These are phyloP conservation scores for Penicillium occitanis DNA, from an alignment of 2,329 filamentous ascomycete genomes.

Conservation along the genomic window DNA sequence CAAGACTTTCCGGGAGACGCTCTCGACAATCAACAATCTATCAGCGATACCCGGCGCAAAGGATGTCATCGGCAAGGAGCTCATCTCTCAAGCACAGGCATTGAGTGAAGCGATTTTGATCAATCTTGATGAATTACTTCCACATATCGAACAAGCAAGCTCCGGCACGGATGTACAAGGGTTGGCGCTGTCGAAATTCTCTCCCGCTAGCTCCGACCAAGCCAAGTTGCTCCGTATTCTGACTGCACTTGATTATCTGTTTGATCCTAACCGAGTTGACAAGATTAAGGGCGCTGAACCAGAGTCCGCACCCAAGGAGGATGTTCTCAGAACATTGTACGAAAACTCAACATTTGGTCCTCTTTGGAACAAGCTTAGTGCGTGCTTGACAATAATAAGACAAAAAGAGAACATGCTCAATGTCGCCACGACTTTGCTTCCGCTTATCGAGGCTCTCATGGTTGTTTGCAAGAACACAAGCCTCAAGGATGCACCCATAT, in stretches of 20 bases:
- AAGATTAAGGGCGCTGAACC: slow-evolving; percentile 54
- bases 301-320: slow-evolving; percentile 68
- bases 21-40: slow-evolving; percentile 98
- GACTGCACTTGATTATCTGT: slow-evolving; percentile 92
- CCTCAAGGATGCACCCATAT: slow-evolving; percentile 63
- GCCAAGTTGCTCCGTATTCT: slow-evolving; percentile 90
- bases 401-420: slow-evolving; percentile 94
- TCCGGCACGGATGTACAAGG: slow-evolving; percentile 94
- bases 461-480: slow-evolving; percentile 98
- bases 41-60: slow-evolving; percentile 90
- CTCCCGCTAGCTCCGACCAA: slow-evolving; percentile 91
- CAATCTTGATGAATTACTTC: slow-evolving; percentile 80
- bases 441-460: slow-evolving; percentile 95
- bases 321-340: slow-evolving; percentile 83
- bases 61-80: slow-evolving; percentile 85
- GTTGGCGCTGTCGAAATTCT: slow-evolving; percentile 90
- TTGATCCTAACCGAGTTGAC: slow-evolving; percentile 71
- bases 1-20: slow-evolving; percentile 96
- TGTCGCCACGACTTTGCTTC: slow-evolving; percentile 90
- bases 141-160: slow-evolving; percentile 81
- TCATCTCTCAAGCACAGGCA: slow-evolving; percentile 80
- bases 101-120: slow-evolving; percentile 80
- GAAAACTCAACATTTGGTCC: slow-evolving; percentile 86
- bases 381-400: slow-evolving; percentile 82
- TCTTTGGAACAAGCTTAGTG: slow-evolving; percentile 89